phyloP scores from a whole-genome alignment of 805 yeast genomes.

The Ogataea pignaliae region DNA sequence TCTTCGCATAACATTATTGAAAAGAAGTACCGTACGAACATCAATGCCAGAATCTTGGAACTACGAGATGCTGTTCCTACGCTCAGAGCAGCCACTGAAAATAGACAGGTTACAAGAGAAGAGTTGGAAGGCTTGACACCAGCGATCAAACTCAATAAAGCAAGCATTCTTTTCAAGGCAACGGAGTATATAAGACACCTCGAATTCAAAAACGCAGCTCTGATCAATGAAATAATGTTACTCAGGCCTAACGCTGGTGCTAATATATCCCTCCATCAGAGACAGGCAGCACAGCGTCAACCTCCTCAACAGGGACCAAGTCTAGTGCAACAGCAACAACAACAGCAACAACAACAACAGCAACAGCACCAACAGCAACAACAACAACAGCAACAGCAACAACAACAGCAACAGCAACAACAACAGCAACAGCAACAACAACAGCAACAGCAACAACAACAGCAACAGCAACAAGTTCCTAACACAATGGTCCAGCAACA shows the following conservation, averaged over 20 bases:
- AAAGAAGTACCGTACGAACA: constrained; percentile 74
- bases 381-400: neutral
- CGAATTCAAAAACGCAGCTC: constrained; percentile 51
- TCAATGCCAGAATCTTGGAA: constrained; percentile 64
- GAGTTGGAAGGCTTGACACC: constrained; percentile 74
- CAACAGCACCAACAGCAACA: neutral
- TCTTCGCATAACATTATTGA: constrained; percentile 77
- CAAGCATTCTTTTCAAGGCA: constrained; percentile 71
- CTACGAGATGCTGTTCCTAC: constrained; percentile 78
- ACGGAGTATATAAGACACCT: constrained; percentile 75
- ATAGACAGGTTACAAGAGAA: constrained; percentile 29
- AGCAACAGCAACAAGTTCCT: constrained; percentile 1
- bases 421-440: constrained; percentile 5
- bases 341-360: too few relatives aligned
- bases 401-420: neutral
- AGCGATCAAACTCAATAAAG: constrained; percentile 71
- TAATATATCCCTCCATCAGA: constrained; percentile 11
- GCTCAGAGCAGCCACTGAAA: constrained; percentile 52
- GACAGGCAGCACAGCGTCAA: neutral
- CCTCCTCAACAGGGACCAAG: constrained; percentile 1
- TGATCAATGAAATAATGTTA: constrained; percentile 50
- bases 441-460: constrained; percentile 3
- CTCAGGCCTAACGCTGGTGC: constrained; percentile 28
- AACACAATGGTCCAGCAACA: neutral
- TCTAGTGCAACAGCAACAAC: neutral